These are phyloP conservation scores for Russula brevipes DNA, from an alignment of 768 basidiomycete genomes.

Conservation along the genomic window DNA sequence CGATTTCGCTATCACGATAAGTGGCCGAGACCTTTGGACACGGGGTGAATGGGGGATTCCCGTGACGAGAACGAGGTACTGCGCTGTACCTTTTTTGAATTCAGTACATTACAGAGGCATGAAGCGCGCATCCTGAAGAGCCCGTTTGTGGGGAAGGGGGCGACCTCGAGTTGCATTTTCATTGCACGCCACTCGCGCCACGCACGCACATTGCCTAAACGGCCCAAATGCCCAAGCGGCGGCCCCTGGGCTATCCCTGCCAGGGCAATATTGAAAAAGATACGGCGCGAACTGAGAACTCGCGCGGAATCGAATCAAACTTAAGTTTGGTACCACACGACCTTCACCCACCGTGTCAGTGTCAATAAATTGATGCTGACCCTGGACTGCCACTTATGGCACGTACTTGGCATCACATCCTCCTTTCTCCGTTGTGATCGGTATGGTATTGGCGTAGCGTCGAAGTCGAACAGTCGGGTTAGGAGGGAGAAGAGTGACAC, in stretches of 20 bases:
- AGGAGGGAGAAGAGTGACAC: too few species aligned
- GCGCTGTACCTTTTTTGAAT: neutral
- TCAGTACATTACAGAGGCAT: neutral
- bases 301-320: neutral
- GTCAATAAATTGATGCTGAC: too few species aligned
- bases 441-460: too few species aligned
- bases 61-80: neutral
- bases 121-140: neutral
- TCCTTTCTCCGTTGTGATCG: too few species aligned
- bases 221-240: neutral
- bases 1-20: constrained; percentile 5
- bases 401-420: too few species aligned
- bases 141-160: too few species aligned
- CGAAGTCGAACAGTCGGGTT: too few species aligned
- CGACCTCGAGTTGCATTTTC: neutral
- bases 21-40: neutral
- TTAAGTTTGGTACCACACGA: too few species aligned
- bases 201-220: too few species aligned
- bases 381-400: too few species aligned
- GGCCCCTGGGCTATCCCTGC: neutral
- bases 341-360: too few species aligned
- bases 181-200: neutral
- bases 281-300: neutral
- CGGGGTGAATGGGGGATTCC: neutral
- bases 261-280: too few species aligned